phyloP scores from a whole-genome alignment of 179 eudicot species.

The Spergularia azorica region DNA sequence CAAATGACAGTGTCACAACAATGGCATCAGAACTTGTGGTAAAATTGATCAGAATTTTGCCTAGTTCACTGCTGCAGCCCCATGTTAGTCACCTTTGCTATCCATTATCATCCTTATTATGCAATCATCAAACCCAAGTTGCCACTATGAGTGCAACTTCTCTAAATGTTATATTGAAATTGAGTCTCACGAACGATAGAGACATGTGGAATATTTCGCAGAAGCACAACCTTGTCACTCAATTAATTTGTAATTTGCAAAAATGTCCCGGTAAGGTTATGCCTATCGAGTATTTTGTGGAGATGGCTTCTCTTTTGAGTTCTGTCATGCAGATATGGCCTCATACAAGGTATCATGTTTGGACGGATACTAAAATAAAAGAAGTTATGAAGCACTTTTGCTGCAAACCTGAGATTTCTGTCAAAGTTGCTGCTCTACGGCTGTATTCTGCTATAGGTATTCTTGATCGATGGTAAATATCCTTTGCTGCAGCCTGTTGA shows the following conservation, averaged over 20 bases:
- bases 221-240: conserved; percentile 49
- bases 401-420: conserved; percentile 40
- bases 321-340: conserved; percentile 82
- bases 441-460: conserved; percentile 84
- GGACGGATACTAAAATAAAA: conserved; percentile 58
- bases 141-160: conserved; percentile 62
- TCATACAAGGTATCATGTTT: conserved; percentile 64
- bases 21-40: conserved; percentile 57
- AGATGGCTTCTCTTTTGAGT: conserved; percentile 66
- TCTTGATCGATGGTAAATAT: conserved; percentile 31
- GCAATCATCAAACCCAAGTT: conserved; percentile 52
- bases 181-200: conserved; percentile 50
- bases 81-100: conserved; percentile 51
- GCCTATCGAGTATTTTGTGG: conserved; percentile 49
- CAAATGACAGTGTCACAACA: conserved; percentile 49
- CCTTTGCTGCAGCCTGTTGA: conserved; percentile 19
- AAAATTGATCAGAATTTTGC: conserved; percentile 62
- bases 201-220: conserved; percentile 59
- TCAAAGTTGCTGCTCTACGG: conserved; percentile 55
- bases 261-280: conserved; percentile 35
- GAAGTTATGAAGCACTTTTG: conserved; percentile 41
- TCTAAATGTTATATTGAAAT: conserved; percentile 52
- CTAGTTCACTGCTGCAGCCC: conserved; percentile 52
- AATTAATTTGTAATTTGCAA: conserved; percentile 47
- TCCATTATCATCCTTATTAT: conserved; percentile 57